Base-by-base conservation (phyloP, 805 yeast species). In the Myxozyma kluyveri region DNA sequence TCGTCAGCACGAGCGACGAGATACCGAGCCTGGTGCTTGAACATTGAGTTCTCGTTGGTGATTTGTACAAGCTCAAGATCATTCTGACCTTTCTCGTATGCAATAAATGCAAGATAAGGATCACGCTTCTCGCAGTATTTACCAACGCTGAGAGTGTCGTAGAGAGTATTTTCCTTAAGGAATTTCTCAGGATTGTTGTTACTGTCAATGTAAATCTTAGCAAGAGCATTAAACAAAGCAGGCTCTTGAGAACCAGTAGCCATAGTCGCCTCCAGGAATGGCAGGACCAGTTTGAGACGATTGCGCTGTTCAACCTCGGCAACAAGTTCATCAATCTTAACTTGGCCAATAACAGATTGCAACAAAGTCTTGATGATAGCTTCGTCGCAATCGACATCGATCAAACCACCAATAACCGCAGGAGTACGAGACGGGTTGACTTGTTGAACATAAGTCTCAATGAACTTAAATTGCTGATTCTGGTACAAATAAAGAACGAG, bases 91-190 rank as follows among this genome's bases (percentile, higher is more conserved):
- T 90, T 91, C 56, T 95, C 95, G 72, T 93, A 93, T 47, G 96
- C 95, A 72, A 93, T 93, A 71, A 88, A 93, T 26, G 99, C 99
- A 68, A 93, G 77, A 73, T 88, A 93, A 57, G 99, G 99, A 67
- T 93, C 99, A 72, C 99, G 86, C 81, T 88, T 91, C 73, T 93
- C 99, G 78, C 99, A 93, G 76, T 93, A 93, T 68, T 82, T 88
- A 77, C 99, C 99, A 61, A 93, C 97, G 64, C 86, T 86, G 62
- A 87, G 75, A n/a, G 98, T 85, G 72, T 93, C 95, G 73, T 93
- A 93, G 66, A 79, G 78, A 62, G 83, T 78, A 71, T 93, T 93
- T 71, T 91, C 98, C 67, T 83, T 84, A 75, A 93, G 79, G 77
- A 93, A 93, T 71, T 88, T 89, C 70, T 93, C 99, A 33, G 99